Conservation (phyloP, 2,329 filamentous ascomycete genomes). For the Aschersonia sp. region DNA sequence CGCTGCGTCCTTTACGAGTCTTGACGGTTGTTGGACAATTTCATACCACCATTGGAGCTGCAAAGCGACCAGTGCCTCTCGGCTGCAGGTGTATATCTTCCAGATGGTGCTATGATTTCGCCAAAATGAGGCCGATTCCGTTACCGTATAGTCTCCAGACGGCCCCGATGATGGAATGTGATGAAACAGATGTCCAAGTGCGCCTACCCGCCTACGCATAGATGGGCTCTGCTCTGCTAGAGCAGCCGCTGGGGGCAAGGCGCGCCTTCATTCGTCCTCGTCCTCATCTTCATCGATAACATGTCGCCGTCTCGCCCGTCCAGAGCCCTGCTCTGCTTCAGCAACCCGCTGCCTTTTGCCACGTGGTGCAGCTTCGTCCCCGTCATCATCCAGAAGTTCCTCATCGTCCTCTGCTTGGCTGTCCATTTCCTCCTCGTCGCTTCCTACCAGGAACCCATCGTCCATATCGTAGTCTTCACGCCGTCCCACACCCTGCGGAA, state of each 20-base stretch:
- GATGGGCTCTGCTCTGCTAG: no score
- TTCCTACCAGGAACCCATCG: conserved; percentile 64
- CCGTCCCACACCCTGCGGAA: conserved; percentile 43
- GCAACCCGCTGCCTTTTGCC: conserved; percentile 37
- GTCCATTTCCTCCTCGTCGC: conserved; percentile 55
- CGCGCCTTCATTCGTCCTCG: background rate
- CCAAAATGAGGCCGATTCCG: no score
- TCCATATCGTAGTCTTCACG: conserved; percentile 68
- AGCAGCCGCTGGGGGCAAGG: background rate
- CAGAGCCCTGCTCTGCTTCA: conserved; percentile 29
- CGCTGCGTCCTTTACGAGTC: no score
- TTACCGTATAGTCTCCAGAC: no score
- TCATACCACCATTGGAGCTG: no score
- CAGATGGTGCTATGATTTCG: no score
- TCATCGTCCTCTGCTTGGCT: conserved; percentile 51
- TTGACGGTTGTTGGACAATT: no score
- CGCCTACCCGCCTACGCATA: background rate
- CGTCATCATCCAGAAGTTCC: conserved; percentile 39
- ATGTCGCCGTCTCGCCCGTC: conserved; percentile 36
- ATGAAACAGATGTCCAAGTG: background rate
- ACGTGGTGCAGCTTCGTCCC: conserved; percentile 29
- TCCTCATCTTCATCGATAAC: conserved; percentile 43
- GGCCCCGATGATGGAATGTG: no score
- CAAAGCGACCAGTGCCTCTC: no score
- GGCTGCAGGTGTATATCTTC: no score